Evolutionary conservation across 192 early-diverging fungal genomes (phyloP), one percentile per base, ranked within the genome.

Genomic region (Nowakowskiella sp.): DNA sequence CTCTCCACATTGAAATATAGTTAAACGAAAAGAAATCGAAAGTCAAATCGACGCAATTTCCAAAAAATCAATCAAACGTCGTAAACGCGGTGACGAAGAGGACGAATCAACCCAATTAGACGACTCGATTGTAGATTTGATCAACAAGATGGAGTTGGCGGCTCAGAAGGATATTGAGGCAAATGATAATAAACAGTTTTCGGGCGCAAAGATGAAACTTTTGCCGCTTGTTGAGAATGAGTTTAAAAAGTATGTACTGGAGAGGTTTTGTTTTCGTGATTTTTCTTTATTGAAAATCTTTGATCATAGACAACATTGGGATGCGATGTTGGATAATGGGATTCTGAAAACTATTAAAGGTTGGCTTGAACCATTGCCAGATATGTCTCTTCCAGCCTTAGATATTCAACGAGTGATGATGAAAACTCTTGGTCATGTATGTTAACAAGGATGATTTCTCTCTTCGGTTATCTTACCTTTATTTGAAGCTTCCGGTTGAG

Each of bases 351-450:
- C 85, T 21, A 85, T 95, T 55, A 82, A 84, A 44, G 55, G 85
- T 6, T 95, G 92, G 70, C 70, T 95, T 27, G 92, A 95, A 58
- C 92, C 92, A 16, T 65, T 93, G 16, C 81, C 83, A 22, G 90
- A 95, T 57, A 85, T 86, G 25, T 86, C 88, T 9, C 67, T 95
- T 60, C 92, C 92, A 6, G 85, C 78, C 62, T 73, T 93, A 53
- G 90, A 95, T 53, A 85, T 95, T 49, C 91, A 93, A 59, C 77
- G 68, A 45, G 77, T 81, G 23, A 80, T 95, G 74, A 64, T 95
- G 31, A 72, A 76, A 10, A 65, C 82, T 13, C 60, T 95, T n/a
- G n/a, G n/a, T n/a, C n/a, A n/a, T n/a, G n/a, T n/a, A n/a, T n/a
- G n/a, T n/a, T n/a, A n/a, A n/a, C n/a, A n/a, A n/a, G n/a, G n/a